Evolutionary conservation across 2,329 filamentous ascomycete genomes (phyloP), one percentile per base, ranked within the genome.

Genomic region (Xylaria sp.): DNA sequence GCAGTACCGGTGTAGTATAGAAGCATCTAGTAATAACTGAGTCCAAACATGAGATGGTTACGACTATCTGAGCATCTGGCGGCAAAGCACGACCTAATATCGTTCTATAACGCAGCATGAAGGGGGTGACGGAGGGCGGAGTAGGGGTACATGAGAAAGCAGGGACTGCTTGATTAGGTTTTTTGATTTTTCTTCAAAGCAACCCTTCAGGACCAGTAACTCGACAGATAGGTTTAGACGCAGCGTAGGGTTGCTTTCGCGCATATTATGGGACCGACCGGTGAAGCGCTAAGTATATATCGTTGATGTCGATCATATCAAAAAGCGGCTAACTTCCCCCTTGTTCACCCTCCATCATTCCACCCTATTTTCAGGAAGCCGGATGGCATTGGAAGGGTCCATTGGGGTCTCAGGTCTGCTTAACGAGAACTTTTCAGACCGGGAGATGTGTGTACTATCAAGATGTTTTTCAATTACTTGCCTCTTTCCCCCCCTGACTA

Each of bases 201-300:
- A 62, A 54, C 57, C 28, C n/a, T 43, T 51, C 31, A 36, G 48
- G 23, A 46, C 25, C 28, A 62, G 41, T 18, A n/a, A 43, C 49
- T 67, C 39, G 52, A 66, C 36, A 2, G 51, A 48, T 59, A 60
- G 18, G 52, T 56, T 51, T 48, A 64, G 55, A 49, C 23, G 61
- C 51, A 69, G 57, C n/a, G 69, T 70, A 57, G 62, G 62, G 69
- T 69, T 67, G 62, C 64, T 66, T 69, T 62, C 60, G 46, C 59
- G n/a, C 57, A 51, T 57, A 61, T 43, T 56, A 51, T 60, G 57
- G 46, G n/a, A 49, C 48, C 9, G 58, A 62, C 71, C 66, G 66
- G 69, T 69, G 64, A 67, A 18, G 52, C 25, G 57, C 67, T 55
- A 65, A 55, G 28, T 36, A 64, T 62, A n/a, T 64, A 64, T 13